Base-by-base conservation (phyloP, 108 stramenopile species). In the Nannochloropsis oceanica region DNA sequence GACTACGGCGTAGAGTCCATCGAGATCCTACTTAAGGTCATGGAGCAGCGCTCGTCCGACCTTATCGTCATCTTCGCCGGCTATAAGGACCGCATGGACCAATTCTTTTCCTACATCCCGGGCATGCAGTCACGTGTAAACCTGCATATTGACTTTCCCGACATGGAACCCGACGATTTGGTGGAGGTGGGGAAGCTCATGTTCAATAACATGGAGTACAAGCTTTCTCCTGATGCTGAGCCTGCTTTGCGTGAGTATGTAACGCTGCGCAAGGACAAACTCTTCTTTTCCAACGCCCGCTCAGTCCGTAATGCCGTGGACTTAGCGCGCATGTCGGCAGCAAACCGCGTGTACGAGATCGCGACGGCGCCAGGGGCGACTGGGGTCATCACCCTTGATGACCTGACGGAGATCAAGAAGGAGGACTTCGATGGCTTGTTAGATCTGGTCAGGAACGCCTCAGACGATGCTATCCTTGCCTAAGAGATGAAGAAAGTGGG, bases 1-100 rank as follows among this genome's bases (percentile, higher is more conserved):
- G 97, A 97, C 93, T 98, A 97, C 92, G 97, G 97, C 85, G 95
- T 96, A 92, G 97, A 98, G 90, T 95, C 95, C 82, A 98, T 98
- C 85, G 97, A 98, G 91, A 98, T 98, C 92, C 94, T 98, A 80
- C 94, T 98, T 14, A 98, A 97, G 84, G 95, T 98, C 42, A 97
- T 98, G 97, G 97, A 98, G 93, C 95, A 92, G 91, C 94, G 96
- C 87, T 94, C 94, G 87, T 96, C 97, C 79, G 97, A 98, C 92
- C 95, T 98, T 82, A 96, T 98, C 86, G 95, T 98, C 27, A 95
- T 95, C 79, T 94, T 98, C 81, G 97, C 97, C 24, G 97, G 97
- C 87, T 98, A 98, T 95, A 96, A 97, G 91, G 96, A 98, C 91
- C 94, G 96, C 82, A 98, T 98, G 97, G 96, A 97, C 91, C 94